Evolutionary conservation across 2,329 filamentous ascomycete species (phyloP).

Genomic region (Nigrograna mackinnonii): DNA sequence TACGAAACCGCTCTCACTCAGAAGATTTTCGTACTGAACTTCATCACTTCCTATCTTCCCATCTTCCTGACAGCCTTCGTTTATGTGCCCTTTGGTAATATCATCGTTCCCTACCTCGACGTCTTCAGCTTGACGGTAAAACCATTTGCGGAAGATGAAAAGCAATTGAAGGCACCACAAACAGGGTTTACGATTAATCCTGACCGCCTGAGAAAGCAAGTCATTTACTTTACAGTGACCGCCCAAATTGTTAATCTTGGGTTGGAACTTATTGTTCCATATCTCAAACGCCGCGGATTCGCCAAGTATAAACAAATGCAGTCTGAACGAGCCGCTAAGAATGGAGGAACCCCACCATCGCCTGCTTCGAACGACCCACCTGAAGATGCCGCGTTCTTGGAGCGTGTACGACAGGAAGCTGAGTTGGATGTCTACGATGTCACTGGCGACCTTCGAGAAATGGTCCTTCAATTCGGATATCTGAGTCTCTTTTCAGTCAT

Average conservation of each 20-base stretch:
- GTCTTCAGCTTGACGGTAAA: conserved; percentile 76
- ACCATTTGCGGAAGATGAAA: conserved; percentile 75
- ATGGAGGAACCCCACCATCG: conserved; percentile 55
- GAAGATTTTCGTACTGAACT: conserved; percentile 95
- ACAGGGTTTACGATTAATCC: conserved; percentile 81
- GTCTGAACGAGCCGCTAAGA: conserved; percentile 59
- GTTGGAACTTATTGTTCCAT: conserved; percentile 84
- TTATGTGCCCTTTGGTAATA: conserved; percentile 84
- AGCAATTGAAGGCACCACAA: conserved; percentile 61
- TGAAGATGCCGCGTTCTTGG: conserved; percentile 80
- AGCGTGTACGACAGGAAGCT: conserved; percentile 80
- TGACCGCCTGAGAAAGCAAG: conserved; percentile 80
- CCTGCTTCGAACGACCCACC: conserved; percentile 64
- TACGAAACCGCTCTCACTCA: conserved; percentile 83
- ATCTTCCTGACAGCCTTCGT: conserved; percentile 90
- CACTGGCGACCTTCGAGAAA: conserved; percentile 83
- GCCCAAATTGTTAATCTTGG: conserved; percentile 87
- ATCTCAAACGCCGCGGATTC: conserved; percentile 77
- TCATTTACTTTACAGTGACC: conserved; percentile 95
- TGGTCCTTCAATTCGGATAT: conserved; percentile 69
- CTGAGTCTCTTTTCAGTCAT: conserved; percentile 88
- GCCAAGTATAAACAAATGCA: conserved; percentile 79
- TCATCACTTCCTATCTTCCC: conserved; percentile 92
- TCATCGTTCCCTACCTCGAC: conserved; percentile 84
- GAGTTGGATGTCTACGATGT: conserved; percentile 87